Percentiles rank a stretch among this genome's conserved stretches.
phyloP scores from a whole-genome alignment of 305 asterid genomes.

The Fraxinus platypoda region DNA sequence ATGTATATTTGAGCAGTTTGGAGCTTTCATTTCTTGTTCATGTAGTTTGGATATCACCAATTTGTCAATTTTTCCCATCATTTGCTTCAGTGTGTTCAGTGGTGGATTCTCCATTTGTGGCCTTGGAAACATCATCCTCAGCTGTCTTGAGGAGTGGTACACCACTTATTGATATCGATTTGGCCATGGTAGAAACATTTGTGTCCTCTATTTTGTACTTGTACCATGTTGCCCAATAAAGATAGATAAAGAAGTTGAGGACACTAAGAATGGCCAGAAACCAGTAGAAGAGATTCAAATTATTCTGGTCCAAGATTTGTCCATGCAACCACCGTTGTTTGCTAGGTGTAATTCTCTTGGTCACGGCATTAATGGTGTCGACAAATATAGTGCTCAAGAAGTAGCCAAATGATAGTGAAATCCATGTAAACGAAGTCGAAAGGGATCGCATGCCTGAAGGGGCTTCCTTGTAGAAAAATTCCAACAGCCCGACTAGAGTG shows the following conservation, averaged over 20 bases:
- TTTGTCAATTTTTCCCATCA: conserved; percentile 3
- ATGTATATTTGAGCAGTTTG: neutral
- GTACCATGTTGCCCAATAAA: conserved; percentile 49
- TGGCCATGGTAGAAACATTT: neutral
- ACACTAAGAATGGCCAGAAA: conserved; percentile 41
- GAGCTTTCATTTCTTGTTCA: neutral
- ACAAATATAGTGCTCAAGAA: conserved; percentile 45
- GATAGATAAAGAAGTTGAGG: conserved; percentile 40
- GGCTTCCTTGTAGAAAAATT: conserved; percentile 50
- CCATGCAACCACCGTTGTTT: conserved; percentile 45
- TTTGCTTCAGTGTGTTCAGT: neutral
- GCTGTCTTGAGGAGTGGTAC: conserved; percentile 31
- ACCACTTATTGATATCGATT: conserved; percentile 29
- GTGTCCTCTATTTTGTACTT: conserved; percentile 29
- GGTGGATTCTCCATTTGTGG: conserved; percentile 4
- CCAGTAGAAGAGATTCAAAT: conserved; percentile 42
- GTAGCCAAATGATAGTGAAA: conserved; percentile 45
- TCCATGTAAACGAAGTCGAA: conserved; percentile 47
- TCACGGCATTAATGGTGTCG: conserved; percentile 29
- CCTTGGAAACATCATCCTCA: conserved; percentile 1
- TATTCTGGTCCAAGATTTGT: conserved; percentile 30
- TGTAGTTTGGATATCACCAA: neutral
- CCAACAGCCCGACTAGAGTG: conserved; percentile 42
- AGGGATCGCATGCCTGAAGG: conserved; percentile 48
- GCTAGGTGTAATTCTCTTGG: conserved; percentile 27